Evolutionary conservation across 345 rosid species (phyloP), one percentile per base, ranked within the genome.

Genomic region (Kandelia obovata): DNA sequence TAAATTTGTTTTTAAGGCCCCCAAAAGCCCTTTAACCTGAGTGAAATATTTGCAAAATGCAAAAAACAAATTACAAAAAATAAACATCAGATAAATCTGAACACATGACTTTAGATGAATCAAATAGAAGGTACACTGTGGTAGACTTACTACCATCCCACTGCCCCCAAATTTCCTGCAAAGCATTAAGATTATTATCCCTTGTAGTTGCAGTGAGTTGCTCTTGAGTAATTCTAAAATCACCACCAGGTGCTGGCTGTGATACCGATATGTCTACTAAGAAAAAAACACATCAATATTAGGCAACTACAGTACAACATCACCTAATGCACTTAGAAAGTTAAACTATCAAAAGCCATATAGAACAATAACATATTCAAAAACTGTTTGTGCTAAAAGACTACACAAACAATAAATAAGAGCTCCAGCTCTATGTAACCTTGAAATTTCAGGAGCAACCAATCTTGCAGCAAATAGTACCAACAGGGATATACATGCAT

Each of bases 1-100:
- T 68, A 79, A 15, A 71, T 83, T 84, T 47, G 95, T 79, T 74
- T 83, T 88, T 70, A 92, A 77, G 73, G 81, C 46, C 80, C 58
- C 58, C 64, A 94, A 83, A 74, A 92, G 73, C 71, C 97, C 96
- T 82, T 84, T 82, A 68, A 83, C 92, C 96, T 90, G 76, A 43
- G 49, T 43, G 19, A 13, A 43, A 13, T 13, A 43, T 2, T 43
- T 43, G 1, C 19, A 43, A 77, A 47, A 47, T 20, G 74, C 52
- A 65, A 69, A 73, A 28, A 31, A 23, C 65, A 55, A 61, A 51
- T 46, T 60, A 60, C 2, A 72, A 15, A 65, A 69, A 68, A 32
- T 43, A 28, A 30, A 23, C 9, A 35, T 7, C 32, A 7, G 9
- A 16, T 43, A 63, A 37, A 53, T 6, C 34, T 31, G 13, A 46